Conservation (phyloP, 2,329 filamentous ascomycete species). For the Dichotomopilus funicola region DNA sequence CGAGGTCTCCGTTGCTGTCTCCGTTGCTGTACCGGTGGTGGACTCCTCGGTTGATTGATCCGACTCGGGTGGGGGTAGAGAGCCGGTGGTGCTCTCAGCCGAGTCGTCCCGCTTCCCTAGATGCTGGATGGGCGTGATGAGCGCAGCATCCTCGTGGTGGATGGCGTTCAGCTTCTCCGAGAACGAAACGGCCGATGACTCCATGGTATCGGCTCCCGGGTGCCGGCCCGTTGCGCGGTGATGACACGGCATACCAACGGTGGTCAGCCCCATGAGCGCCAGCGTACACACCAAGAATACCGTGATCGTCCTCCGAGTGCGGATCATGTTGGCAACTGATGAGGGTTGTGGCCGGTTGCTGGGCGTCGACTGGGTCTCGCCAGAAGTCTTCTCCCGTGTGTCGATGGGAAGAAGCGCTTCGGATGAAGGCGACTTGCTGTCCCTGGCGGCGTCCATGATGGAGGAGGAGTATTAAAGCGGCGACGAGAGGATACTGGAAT, state of each 20-base stretch:
- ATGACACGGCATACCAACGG: constrained; percentile 16
- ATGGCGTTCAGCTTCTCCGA: constrained; percentile 46
- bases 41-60: background rate
- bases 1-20: background rate
- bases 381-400: constrained; percentile 9
- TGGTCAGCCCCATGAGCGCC: constrained; percentile 13
- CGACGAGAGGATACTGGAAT: constrained; percentile 1
- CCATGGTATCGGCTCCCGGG: no score
- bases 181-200: constrained; percentile 12
- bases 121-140: constrained; percentile 57
- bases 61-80: constrained; percentile 2
- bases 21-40: background rate
- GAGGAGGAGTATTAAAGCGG: background rate
- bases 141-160: constrained; percentile 51
- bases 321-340: constrained; percentile 10
- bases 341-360: constrained; percentile 9
- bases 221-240: background rate
- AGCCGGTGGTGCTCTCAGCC: constrained; percentile 25
- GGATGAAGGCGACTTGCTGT: constrained; percentile 8
- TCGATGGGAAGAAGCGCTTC: constrained; percentile 12
- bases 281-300: constrained; percentile 13
- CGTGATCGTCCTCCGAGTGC: constrained; percentile 7
- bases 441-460: constrained; percentile 13
- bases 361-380: background rate
- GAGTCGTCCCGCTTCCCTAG: constrained; percentile 55